Base-by-base conservation (phyloP, 257 asterid genomes). In the Avicennia marina region DNA sequence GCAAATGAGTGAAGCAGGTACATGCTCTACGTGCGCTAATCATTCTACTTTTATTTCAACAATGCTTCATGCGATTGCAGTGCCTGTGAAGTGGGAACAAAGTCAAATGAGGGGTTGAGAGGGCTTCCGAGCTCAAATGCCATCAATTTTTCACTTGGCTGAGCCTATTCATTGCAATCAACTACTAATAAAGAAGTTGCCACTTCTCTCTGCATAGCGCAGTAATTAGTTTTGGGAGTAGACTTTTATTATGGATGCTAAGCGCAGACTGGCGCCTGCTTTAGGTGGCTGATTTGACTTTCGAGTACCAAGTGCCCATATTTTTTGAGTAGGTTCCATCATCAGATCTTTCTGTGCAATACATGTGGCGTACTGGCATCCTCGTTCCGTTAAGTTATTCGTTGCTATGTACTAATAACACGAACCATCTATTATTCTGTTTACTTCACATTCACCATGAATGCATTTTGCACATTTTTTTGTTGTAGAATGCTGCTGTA, bases 91-190 rank as follows among this genome's bases (percentile, higher is more conserved):
- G 50, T 49, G 39, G 63, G 50, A 62, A 54, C 2, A 46, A 43
- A 38, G 34, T 25, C 60, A 12, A 38, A 33, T n/a, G 15, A 13
- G 51, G 24, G 64, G 58, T 11, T 48, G 47, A 56, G 63, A 56
- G 50, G 47, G 31, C 52, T 56, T 44, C 22, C 9, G 77, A 69
- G 86, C 83, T 80, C 78, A n/a, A 64, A 63, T 24, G 85, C 80
- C 84, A 61, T 70, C 66, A 27, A 49, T 72, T 73, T 70, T 75
- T 53, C 72, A 69, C 67, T 69, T 80, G 95, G 86, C 84, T 67
- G 86, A 73, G 85, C 83, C 41, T 36, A 61, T 64, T 63, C 39
- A 56, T 34, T 18, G 75, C 72, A 29, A 68, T 64, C 75, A 55
- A 53, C 62, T 66, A 10, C 47, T 62, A 75, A 80, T 72, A 67